phyloP scores from a whole-genome alignment of 495 filamentous ascomycete genomes.

The Penicillium diatomitis region DNA sequence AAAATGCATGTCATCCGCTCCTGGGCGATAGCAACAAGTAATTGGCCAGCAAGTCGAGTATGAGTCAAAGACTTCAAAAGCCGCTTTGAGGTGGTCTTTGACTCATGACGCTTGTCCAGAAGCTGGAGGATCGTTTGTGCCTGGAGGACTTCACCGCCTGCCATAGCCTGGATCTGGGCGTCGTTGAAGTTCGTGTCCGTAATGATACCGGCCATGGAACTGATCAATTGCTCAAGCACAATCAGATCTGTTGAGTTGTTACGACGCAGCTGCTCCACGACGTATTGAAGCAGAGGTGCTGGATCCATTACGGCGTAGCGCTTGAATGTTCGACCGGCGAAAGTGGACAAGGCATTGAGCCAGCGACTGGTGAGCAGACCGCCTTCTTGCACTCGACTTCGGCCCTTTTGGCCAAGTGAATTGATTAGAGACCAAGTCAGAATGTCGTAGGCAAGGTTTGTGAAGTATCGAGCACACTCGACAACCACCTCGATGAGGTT shows the following conservation, averaged over 20 bases:
- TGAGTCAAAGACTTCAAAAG: slow-evolving; percentile 71
- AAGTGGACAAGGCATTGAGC: slow-evolving; percentile 74
- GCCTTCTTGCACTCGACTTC: slow-evolving; percentile 70
- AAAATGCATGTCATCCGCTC: slow-evolving; percentile 75
- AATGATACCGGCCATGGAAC: slow-evolving; percentile 85
- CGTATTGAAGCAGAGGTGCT: slow-evolving; percentile 78
- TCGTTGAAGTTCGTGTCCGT: slow-evolving; percentile 81
- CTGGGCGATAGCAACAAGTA: slow-evolving; percentile 84
- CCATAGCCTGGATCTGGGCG: slow-evolving; percentile 72
- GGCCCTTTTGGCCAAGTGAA: slow-evolving; percentile 61
- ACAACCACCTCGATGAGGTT: slow-evolving; percentile 90
- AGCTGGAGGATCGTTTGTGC: slow-evolving; percentile 68
- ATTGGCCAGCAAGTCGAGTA: slow-evolving; percentile 60
- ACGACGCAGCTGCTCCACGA: slow-evolving; percentile 67
- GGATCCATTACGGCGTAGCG: slow-evolving; percentile 74
- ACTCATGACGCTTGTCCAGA: slow-evolving; percentile 68
- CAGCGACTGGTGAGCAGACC: slow-evolving; percentile 84
- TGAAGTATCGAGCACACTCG: slow-evolving; percentile 88
- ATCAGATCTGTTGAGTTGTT: slow-evolving; percentile 82
- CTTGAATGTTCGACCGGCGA: slow-evolving; percentile 80
- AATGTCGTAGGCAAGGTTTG: slow-evolving; percentile 84
- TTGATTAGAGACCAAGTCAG: slow-evolving; percentile 82
- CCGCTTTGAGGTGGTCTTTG: slow-evolving; percentile 55
- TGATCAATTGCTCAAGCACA: slow-evolving; percentile 78
- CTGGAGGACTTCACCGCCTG: slow-evolving; percentile 71